Evolutionary conservation across 441 rosid genomes (phyloP), one percentile per base, ranked within the genome.

Genomic region (Populus trichocarpa): DNA sequence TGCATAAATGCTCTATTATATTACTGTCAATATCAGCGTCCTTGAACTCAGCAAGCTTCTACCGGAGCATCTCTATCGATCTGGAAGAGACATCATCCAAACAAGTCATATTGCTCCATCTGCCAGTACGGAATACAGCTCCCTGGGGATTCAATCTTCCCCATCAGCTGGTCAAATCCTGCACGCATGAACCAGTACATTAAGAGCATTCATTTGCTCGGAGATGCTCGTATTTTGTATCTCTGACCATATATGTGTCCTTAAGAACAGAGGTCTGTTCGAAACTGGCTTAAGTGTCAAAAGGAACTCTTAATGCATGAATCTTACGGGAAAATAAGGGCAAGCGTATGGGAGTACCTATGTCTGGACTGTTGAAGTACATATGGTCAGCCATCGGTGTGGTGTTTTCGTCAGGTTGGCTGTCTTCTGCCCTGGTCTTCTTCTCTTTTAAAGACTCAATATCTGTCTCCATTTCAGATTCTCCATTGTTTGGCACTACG

Each of bases 161-260:
- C 90, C 67, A 87, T 81, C 87, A 93, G 53, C 65, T 91, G 90
- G 68, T 89, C 94, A 38, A 87, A 80, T 63, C 90, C 97, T 93
- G 87, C 81, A 83, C 38, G 30, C 30, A 63, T 13, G 16, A 65
- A 35, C n/a, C 28, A 22, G 20, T 18, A 30, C 22, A 2, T 64
- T 20, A 20, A 2, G 26, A 64, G 11, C 7, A 8, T 22, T 22
- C 7, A 6, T 9, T 8, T 64, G 23, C 8, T 25, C 23, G 10
- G 0, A 64, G 13, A 20, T 64, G 26, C 67, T 40, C 12, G 12
- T 40, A 14, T 46, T 1, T 14, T 46, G 18, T 46, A 46, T 46
- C 57, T 46, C 57, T 14, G 57, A 14, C 57, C 20, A 13, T 46
- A 14, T 46, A 14, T 14, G 57, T 46, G 7, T 46, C 57, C 6